Evolutionary conservation across 495 filamentous ascomycete genomes (phyloP), one percentile per base, ranked within the genome.

Genomic region (Penicillium turbatum): DNA sequence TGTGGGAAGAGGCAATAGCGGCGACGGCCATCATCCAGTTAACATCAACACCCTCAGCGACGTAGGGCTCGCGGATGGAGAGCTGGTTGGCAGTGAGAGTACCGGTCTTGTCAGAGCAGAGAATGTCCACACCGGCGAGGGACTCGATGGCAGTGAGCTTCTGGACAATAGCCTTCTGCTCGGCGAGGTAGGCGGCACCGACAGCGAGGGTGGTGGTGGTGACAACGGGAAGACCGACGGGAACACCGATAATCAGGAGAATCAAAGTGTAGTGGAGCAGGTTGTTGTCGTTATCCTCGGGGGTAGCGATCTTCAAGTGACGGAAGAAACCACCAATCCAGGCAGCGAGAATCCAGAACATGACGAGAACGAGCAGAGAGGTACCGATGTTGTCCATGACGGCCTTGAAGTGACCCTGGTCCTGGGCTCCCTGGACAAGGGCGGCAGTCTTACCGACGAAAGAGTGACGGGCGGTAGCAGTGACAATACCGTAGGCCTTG

Each of bases 331-430:
- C 85, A 71, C 85, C 85, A 57, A 87, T 85, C 85, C 85, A 88
- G 62, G 85, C 79, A 57, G 79, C 69, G 58, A 88, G 72, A 72
- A 87, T 87, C 76, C 75, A 88, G 74, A 82, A 81, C 65, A 87
- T 82, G 72, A 88, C 85, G 48, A 88, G 73, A 64, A 88, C 84
- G 54, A 87, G 74, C 32, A 87, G 75, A 49, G 80, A 69, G 55
- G 89, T 95, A 72, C 85, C 85, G 55, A 88, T 88, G 67, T 81
- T 83, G 80, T 88, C 84, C 85, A 88, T 88, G 78, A 88, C 86
- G 59, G 85, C 85, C 74, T 88, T 88, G 82, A 88, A 88, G 74
- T 88, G 85, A 78, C 85, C 85, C 50, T 78, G 72, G 67, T 87
- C 85, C 65, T 86, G 73, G 59, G 85, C 85, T 57, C 84, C 84